Conservation (phyloP, 164 flowering plant genomes). For the Nelumbo lutea region DNA sequence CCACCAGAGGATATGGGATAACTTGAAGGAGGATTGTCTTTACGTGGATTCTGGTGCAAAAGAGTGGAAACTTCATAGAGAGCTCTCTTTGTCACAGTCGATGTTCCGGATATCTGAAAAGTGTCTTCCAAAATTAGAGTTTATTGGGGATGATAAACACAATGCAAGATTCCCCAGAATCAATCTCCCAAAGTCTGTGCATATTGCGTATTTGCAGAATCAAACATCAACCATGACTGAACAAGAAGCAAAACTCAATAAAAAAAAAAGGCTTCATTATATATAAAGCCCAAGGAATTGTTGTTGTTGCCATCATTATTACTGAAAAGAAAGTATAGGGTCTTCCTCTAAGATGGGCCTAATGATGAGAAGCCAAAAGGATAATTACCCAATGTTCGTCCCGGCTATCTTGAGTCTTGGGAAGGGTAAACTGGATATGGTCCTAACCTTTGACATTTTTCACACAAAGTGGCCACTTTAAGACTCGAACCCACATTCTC, state of each 20-base stretch:
- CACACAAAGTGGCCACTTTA: too few relatives aligned
- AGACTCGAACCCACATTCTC: too few relatives aligned
- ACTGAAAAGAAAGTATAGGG: too few relatives aligned
- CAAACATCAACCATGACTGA: constrained; percentile 5
- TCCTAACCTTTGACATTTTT: too few relatives aligned
- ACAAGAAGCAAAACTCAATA: neutral
- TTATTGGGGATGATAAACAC: constrained; percentile 8
- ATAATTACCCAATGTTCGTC: too few relatives aligned
- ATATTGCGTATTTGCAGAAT: constrained; percentile 9
- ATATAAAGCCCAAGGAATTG: neutral
- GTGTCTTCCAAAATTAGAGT: constrained; percentile 12
- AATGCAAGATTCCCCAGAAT: constrained; percentile 8
- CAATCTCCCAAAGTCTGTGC: constrained; percentile 5
- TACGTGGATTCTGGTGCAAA: constrained; percentile 69
- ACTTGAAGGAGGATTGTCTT: constrained; percentile 36
- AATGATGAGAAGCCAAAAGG: too few relatives aligned
- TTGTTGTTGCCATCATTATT: too few relatives aligned
- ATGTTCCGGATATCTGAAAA: constrained; percentile 58
- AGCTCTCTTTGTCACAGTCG: constrained; percentile 41
- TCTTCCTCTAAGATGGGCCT: too few relatives aligned
- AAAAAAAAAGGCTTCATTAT: neutral
- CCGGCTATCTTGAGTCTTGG: too few relatives aligned
- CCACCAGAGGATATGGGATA: constrained; percentile 26
- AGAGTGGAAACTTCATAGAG: constrained; percentile 59
- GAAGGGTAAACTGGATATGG: too few relatives aligned